Evolutionary conservation across 1,139 yeast species (phyloP), one percentile per base, ranked within the genome.

Genomic region (Candida sanyaensis): DNA sequence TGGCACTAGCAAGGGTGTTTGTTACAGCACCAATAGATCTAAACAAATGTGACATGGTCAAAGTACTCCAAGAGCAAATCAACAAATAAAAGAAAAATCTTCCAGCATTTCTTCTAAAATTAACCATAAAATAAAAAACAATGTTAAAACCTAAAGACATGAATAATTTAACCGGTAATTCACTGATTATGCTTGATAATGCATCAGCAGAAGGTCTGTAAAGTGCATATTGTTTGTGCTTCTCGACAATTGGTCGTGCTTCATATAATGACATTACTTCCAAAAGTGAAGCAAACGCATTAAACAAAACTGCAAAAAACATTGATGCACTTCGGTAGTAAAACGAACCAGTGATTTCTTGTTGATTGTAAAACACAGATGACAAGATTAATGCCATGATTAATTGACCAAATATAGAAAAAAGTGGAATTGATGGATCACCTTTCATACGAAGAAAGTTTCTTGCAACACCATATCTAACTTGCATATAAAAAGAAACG

Each of bases 141-240:
- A 83, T 55, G 40, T 76, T 67, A 57, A 83, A 75, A 24, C 67
- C 55, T 34, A 77, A 51, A 44, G 80, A 67, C 52, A 78, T 74
- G 34, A 68, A 52, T 9, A 79, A 50, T 59, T 83, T 83, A 27
- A 75, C 66, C 6, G 88, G 88, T 42, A 83, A 61, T 56, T 82
- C 85, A 29, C 86, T 75, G 45, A 82, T 60, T 54, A 82, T 70
- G 47, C 76, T 74, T 49, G 83, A 84, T 43, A 83, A 60, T 5
- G 87, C 82, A 61, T 84, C 87, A 21, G 84, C 85, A 23, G 87
- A 78, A 27, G 84, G 81, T 51, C 82, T 82, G 56, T 83, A 84
- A 64, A 84, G 72, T 5, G 86, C 83, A 58, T 78, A 83, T 23
- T 78, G 72, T 56, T 79, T 80, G 56, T 84, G 88, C 62, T 83